Base-by-base conservation (phyloP, 2,329 filamentous ascomycete species). In the Fusarium camptoceras region DNA sequence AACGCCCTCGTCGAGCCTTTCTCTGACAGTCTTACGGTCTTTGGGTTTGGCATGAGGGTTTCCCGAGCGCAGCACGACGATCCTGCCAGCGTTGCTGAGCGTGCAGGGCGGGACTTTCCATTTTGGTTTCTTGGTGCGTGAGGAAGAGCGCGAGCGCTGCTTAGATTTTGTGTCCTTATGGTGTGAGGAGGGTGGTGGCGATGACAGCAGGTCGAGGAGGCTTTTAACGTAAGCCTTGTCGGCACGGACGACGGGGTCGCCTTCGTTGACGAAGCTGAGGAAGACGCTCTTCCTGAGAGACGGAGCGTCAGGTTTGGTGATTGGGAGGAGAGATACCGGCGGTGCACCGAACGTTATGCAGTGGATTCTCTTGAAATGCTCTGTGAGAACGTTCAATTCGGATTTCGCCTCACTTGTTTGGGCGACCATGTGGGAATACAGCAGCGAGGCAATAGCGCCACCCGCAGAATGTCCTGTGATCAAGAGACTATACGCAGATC, bases 381-480 rank as follows among this genome's bases (percentile, higher is more conserved):
- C 85, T 0, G 91, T 89, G 7, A 97, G 85, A 31, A 83, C 78
- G 64, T 86, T 92, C 44, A 97, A 87, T 75, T 95, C 91, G 9
- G 90, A 93, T 43, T 83, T 78, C 5, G 90, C 83, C 4, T 79
- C 79, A 15, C 78, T 79, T 2, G 84, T 86, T 4, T 82, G 84
- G 4, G 88, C 83, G 41, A 95, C 86, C 90, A 97, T 95, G 79
- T 97, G 94, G 37, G 87, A 86, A 79, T 94, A 97, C 1, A 97
- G 83, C 14, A 97, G 83, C 5, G 90, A 87, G 0, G 94, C 94
- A 2, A 97, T 90, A 0, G 94, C 94, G 5, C 94, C 94, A 18
- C 94, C 94, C 0, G 94, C 94, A 2, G 91, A 94, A 76, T 97
- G 94, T 0, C 94, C 94, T 0, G 94, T 97, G 64, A 97, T 92